phyloP scores from a whole-genome alignment of 176 grass and related monocot genomes.

The Phoenix dactylifera region DNA sequence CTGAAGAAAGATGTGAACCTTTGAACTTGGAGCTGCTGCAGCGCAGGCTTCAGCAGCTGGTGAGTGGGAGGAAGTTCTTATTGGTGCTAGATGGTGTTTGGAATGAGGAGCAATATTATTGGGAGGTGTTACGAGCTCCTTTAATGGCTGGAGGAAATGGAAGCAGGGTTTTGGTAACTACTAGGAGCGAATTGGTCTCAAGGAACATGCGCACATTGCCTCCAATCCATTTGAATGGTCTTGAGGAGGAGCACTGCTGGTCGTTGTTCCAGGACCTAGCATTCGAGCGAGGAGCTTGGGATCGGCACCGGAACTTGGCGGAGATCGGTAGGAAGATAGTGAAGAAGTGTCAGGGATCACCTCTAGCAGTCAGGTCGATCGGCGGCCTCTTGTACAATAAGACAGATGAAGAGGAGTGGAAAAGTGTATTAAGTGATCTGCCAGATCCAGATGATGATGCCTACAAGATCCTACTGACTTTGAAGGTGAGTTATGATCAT shows the following conservation, averaged over 20 bases:
- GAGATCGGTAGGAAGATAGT: conserved; percentile 34
- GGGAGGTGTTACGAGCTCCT: conserved; percentile 29
- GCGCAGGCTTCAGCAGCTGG: conserved; percentile 11
- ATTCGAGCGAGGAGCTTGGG: background rate
- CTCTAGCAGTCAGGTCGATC: conserved; percentile 51
- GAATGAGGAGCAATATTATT: conserved; percentile 29
- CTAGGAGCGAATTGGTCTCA: conserved; percentile 22
- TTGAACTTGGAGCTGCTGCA: conserved; percentile 35
- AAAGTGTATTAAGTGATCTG: conserved; percentile 32
- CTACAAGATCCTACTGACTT: background rate
- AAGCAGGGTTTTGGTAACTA: conserved; percentile 48
- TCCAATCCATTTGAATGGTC: conserved; percentile 15
- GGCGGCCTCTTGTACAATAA: conserved; percentile 30
- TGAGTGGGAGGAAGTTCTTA: conserved; percentile 26
- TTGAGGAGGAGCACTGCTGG: conserved; percentile 29
- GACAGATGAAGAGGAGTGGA: conserved; percentile 31
- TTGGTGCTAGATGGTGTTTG: conserved; percentile 49
- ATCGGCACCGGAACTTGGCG: conserved; percentile 1
- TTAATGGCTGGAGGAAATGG: conserved; percentile 16
- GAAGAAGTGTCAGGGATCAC: conserved; percentile 40
- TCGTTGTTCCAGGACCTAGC: conserved; percentile 18
- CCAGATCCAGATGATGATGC: conserved; percentile 25
- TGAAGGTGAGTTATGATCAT: no score
- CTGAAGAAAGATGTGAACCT: conserved; percentile 1
- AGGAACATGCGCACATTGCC: conserved; percentile 2